phyloP scores from a whole-genome alignment of 805 yeast species.

The Peterozyma toletana region DNA sequence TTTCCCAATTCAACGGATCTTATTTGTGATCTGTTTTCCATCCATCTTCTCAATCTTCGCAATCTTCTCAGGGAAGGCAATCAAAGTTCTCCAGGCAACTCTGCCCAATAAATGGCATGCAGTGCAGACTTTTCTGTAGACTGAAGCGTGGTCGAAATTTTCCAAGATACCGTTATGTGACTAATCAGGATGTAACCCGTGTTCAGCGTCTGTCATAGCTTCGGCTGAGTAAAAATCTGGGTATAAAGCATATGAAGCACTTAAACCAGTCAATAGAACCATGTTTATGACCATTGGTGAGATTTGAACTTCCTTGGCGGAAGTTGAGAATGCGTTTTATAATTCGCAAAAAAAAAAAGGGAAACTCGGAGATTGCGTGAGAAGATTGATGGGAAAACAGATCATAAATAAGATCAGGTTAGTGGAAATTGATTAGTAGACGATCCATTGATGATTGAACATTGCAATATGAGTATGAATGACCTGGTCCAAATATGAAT shows the following conservation, averaged over 20 bases:
- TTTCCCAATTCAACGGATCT: too few species aligned
- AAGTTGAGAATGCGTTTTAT: conserved; percentile 27
- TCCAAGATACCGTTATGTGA: conserved; percentile 88
- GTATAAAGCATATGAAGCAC: conserved; percentile 76
- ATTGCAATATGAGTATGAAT: too few species aligned
- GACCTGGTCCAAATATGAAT: too few species aligned
- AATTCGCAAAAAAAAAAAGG: neutral
- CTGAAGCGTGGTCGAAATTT: conserved; percentile 91
- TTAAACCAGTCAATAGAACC: conserved; percentile 70
- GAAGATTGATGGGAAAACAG: too few species aligned
- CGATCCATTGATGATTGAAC: too few species aligned
- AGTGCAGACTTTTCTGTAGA: conserved; percentile 97
- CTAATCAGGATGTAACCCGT: conserved; percentile 97
- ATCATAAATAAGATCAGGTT: too few species aligned
- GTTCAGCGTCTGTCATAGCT: conserved; percentile 99
- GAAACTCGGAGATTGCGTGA: neutral
- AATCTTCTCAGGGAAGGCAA: too few species aligned
- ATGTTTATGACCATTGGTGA: conserved; percentile 35
- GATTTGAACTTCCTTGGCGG: conserved; percentile 19
- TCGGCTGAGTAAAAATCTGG: conserved; percentile 80
- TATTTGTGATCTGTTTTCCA: too few species aligned
- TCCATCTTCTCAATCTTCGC: too few species aligned
- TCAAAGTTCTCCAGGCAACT: conserved; percentile 97
- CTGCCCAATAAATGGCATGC: conserved; percentile 96
- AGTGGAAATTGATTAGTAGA: too few species aligned